A percentile compares a stretch with the other conserved stretches of the same genome.
Evolutionary conservation across 2,329 filamentous ascomycete genomes (phyloP).

Genomic region (Fusarium pseudoanthophilum): DNA sequence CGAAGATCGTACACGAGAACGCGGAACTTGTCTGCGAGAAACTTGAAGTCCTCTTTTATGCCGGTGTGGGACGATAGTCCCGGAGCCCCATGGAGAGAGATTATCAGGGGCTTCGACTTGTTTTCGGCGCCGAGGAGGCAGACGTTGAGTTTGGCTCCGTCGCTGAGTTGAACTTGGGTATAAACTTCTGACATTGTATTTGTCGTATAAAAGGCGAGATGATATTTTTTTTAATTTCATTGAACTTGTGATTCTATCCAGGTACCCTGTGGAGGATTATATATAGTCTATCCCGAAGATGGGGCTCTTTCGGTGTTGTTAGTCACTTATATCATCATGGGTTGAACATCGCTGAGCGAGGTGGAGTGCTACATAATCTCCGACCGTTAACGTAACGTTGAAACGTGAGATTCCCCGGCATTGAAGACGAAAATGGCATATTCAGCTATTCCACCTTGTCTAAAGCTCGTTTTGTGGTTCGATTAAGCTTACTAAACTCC

Average conservation of each 20-base stretch:
- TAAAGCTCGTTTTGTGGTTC: no score
- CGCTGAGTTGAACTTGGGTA: constrained; percentile 7
- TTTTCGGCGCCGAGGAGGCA: constrained; percentile 12
- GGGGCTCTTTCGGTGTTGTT: neutral
- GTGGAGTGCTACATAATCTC: neutral
- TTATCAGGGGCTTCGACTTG: constrained; percentile 1
- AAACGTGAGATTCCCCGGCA: neutral
- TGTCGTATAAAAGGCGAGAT: accelerated
- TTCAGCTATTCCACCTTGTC: accelerated
- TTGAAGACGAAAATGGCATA: neutral
- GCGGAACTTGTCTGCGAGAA: constrained; percentile 2
- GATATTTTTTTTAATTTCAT: no score
- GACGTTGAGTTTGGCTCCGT: constrained; percentile 11
- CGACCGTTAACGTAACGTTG: neutral
- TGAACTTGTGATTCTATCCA: no score
- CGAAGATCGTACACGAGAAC: constrained; percentile 15
- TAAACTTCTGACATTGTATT: neutral
- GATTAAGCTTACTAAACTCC: neutral
- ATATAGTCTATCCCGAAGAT: neutral
- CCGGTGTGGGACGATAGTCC: constrained; percentile 1
- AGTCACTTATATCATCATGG: neutral
- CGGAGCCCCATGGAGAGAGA: constrained; percentile 7
- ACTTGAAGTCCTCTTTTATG: neutral
- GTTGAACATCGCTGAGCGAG: constrained; percentile 7
- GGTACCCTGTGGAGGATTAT: neutral